Percentiles rank a stretch among this genome's conserved stretches.
These are phyloP conservation scores for Jacaranda mimosifolia DNA, from an alignment of 257 asterid species.

Conservation along the genomic window DNA sequence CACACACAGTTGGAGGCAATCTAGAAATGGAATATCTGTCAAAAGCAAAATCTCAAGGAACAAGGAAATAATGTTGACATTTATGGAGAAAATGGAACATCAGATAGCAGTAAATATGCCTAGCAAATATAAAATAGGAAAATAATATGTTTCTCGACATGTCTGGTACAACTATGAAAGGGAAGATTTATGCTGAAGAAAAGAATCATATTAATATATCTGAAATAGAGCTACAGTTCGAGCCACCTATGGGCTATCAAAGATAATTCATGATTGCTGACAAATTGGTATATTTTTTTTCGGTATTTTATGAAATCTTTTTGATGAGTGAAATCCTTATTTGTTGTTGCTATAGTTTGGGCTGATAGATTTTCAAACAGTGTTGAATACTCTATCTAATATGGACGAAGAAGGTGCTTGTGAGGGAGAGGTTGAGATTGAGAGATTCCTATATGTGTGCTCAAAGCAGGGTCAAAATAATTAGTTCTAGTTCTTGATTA, in stretches of 20 bases:
- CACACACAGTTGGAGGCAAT: slow-evolving; percentile 70
- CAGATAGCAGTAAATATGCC: slow-evolving; percentile 60
- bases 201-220: slow-evolving; percentile 62
- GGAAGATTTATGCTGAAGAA: slow-evolving; percentile 40
- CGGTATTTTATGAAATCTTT: too few relatives aligned
- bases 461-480: slow-evolving; percentile 62
- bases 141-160: slow-evolving; percentile 36
- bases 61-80: slow-evolving; percentile 62
- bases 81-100: slow-evolving; percentile 56
- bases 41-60: slow-evolving; percentile 66
- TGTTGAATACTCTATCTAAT: too few relatives aligned
- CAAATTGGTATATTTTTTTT: not conserved
- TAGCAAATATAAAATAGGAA: slow-evolving; percentile 53
- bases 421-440: slow-evolving; percentile 83
- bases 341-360: too few relatives aligned
- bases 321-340: too few relatives aligned
- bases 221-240: slow-evolving; percentile 62
- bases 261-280: slow-evolving; percentile 43
- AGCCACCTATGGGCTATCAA: slow-evolving; percentile 60
- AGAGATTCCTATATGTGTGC: slow-evolving; percentile 47
- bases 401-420: too few relatives aligned
- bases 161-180: slow-evolving; percentile 13
- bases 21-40: slow-evolving; percentile 87
- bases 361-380: too few relatives aligned
- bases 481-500: slow-evolving; percentile 61